phyloP scores from a whole-genome alignment of 495 filamentous ascomycete genomes.

The Penicillium silybi region DNA sequence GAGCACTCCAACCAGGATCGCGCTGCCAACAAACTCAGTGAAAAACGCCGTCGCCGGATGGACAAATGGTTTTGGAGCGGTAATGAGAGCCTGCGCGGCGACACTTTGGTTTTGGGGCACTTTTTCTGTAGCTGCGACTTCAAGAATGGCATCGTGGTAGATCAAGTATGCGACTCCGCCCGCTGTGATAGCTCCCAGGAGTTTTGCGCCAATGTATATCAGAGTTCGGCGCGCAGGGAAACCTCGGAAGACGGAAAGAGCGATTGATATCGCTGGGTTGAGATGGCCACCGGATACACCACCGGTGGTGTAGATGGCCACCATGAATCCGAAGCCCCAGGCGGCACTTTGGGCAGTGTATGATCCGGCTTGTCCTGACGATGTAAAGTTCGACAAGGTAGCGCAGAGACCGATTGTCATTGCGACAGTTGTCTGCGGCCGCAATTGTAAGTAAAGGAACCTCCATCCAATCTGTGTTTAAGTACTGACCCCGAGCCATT shows the following conservation, averaged over 20 bases:
- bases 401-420: slow-evolving; percentile 22
- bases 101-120: slow-evolving; percentile 22
- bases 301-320: slow-evolving; percentile 51
- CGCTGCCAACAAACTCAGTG: slow-evolving; percentile 50
- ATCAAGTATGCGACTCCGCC: slow-evolving; percentile 43
- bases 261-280: slow-evolving; percentile 55
- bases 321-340: slow-evolving; percentile 43
- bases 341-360: slow-evolving; percentile 14
- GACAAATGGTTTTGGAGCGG: slow-evolving; percentile 4
- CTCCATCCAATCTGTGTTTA: no score
- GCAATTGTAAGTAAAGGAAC: neutral
- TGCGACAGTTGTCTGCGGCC: slow-evolving; percentile 17
- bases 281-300: slow-evolving; percentile 53
- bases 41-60: slow-evolving; percentile 31
- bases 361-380: slow-evolving; percentile 8
- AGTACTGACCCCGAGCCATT: slow-evolving; percentile 26
- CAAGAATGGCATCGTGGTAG: slow-evolving; percentile 37
- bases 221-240: slow-evolving; percentile 47
- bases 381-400: slow-evolving; percentile 1
- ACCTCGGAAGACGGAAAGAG: slow-evolving; percentile 51
- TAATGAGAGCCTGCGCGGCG: slow-evolving; percentile 32
- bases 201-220: slow-evolving; percentile 43
- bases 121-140: slow-evolving; percentile 20
- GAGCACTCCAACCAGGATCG: slow-evolving; percentile 52
- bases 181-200: slow-evolving; percentile 45